Evolutionary conservation across 2,329 filamentous ascomycete genomes (phyloP), one percentile per base, ranked within the genome.

Genomic region (Byssochlamys sp.): DNA sequence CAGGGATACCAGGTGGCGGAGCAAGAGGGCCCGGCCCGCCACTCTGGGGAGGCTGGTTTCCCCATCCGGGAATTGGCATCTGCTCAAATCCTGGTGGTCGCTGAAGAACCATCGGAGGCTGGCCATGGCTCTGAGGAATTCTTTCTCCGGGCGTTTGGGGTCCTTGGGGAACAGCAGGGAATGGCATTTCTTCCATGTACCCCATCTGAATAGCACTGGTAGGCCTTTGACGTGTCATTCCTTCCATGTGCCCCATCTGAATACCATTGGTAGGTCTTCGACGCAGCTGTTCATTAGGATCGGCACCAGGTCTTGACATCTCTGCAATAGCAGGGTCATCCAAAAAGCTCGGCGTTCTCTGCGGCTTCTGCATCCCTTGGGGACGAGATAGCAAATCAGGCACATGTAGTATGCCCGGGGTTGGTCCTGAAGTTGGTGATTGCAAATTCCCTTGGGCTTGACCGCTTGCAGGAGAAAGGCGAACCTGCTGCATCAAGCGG

Each of bases 401-500:
- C 62, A 73, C 69, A 62, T 68, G 69, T 55, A 69, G 65, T 57
- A 69, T 67, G 52, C 69, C 71, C 60, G 68, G 71, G 35, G 62
- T 65, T 24, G 69, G 68, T 4, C 71, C 65, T 7, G 64, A 61
- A 59, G 61, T 67, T 3, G 63, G 65, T 9, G 71, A 69, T 49
- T 67, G 68, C 28, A 61, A 59, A 58, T 60, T 68, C 52, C 64
- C 63, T 57, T 66, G 62, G 54, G 65, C 58, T 58, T 61, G 58
- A 27, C 63, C 62, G 27, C 57, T 52, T 59, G 61, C 56, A 55
- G 71, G 59, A 45, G 66, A 70, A 31, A 75, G 65, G 50, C 70
- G 71, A 14, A 79, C 76, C 66, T 82, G 79, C 63, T 87, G 84
- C 89, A 96, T 94, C 29, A 96, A 80, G 60, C 86, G 88, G 73